These are phyloP conservation scores for Fusarium vanettenii DNA, from an alignment of 2,329 filamentous ascomycete genomes.

Conservation along the genomic window DNA sequence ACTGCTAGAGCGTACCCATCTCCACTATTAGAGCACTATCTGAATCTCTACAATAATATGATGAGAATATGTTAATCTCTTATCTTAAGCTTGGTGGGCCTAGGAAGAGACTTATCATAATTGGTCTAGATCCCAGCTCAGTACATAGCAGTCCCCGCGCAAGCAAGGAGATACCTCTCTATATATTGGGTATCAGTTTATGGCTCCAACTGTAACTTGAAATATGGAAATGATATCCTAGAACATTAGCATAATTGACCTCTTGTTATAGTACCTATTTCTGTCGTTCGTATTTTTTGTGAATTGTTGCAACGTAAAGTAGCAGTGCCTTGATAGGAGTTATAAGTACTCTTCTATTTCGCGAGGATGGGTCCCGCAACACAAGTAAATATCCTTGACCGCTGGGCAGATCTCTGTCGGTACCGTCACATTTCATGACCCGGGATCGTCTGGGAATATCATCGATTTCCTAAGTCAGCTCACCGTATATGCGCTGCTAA, in stretches of 20 bases:
- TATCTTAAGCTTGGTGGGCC: too few relatives aligned
- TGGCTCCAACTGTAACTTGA: neutral
- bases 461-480: neutral
- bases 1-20: too few relatives aligned
- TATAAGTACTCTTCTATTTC: neutral
- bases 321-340: neutral
- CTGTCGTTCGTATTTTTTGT: neutral
- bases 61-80: too few relatives aligned
- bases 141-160: too few relatives aligned
- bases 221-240: neutral
- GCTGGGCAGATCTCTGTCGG: slow-evolving; percentile 2
- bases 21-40: too few relatives aligned
- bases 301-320: neutral
- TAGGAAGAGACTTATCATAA: too few relatives aligned
- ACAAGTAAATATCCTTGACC: slow-evolving; percentile 9
- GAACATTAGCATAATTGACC: neutral
- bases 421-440: neutral
- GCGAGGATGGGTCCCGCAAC: neutral
- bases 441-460: neutral
- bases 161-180: too few relatives aligned
- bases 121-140: too few relatives aligned
- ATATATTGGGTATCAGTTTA: neutral
- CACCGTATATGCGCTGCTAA: slow-evolving; percentile 2
- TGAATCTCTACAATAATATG: too few relatives aligned
- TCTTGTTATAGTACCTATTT: neutral